Conservation (phyloP, 495 filamentous ascomycete species). For the Penicillium psychrofluorescens region DNA sequence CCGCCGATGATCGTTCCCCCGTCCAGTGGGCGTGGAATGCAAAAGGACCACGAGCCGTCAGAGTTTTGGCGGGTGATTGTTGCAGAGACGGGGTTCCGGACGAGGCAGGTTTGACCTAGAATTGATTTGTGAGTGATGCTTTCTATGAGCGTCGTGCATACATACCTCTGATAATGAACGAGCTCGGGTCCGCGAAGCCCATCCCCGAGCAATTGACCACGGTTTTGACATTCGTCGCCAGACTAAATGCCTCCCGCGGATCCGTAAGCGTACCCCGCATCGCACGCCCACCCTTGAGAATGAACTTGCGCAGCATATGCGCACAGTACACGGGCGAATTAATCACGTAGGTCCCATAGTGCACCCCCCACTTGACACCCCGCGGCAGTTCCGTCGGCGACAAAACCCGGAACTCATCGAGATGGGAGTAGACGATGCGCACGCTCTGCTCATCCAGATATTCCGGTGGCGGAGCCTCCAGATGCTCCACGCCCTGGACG, state of each 20-base stretch:
- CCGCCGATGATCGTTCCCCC: constrained; percentile 59
- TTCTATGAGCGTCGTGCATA: not conserved
- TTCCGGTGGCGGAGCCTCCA: constrained; percentile 41
- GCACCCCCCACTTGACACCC: constrained; percentile 46
- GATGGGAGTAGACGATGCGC: constrained; percentile 18
- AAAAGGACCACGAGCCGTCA: constrained; percentile 55
- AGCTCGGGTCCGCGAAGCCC: constrained; percentile 44
- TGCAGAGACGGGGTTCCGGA: constrained; percentile 36
- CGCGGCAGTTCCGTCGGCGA: constrained; percentile 31
- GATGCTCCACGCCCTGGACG: constrained; percentile 51
- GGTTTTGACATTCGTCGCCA: constrained; percentile 29
- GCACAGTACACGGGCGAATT: constrained; percentile 57
- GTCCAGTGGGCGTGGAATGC: constrained; percentile 49
- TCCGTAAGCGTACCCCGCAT: constrained; percentile 35
- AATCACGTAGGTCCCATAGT: constrained; percentile 51
- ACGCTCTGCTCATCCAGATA: constrained; percentile 30
- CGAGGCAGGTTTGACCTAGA: constrained; percentile 36
- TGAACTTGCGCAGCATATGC: constrained; percentile 46
- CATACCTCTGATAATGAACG: constrained; percentile 50
- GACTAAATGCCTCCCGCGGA: constrained; percentile 40
- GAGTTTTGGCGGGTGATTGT: constrained; percentile 55
- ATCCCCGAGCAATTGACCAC: constrained; percentile 54
- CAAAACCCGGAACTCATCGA: constrained; percentile 40
- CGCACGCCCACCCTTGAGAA: constrained; percentile 40
- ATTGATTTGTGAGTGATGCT: too few relatives aligned